Percentiles rank a stretch among this genome's conserved stretches.
Evolutionary conservation across 1,284 basidiomycete genomes (phyloP).

Genomic region (Malassezia globosa): DNA sequence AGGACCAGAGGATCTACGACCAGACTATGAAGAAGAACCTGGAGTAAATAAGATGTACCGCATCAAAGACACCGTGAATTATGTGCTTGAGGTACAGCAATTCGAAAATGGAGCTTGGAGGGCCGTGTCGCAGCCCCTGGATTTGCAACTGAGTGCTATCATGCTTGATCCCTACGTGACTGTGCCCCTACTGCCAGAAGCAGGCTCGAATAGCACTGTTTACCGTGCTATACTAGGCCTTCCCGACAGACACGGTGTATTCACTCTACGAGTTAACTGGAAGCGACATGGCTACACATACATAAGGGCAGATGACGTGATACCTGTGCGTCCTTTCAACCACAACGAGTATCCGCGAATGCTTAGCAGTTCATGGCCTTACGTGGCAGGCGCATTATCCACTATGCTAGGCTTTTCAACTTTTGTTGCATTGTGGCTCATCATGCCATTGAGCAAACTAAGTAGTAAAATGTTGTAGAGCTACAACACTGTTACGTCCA

Average conservation of each 20-base stretch:
- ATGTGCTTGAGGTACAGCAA: slow-evolving; percentile 61
- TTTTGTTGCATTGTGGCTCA: slow-evolving; percentile 71
- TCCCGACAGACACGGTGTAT: slow-evolving; percentile 92
- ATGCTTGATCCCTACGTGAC: slow-evolving; percentile 70
- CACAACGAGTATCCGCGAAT: slow-evolving; percentile 92
- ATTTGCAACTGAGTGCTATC: slow-evolving; percentile 86
- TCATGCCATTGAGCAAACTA: slow-evolving; percentile 6
- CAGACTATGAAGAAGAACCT: slow-evolving; percentile 37
- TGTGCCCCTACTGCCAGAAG: slow-evolving; percentile 10
- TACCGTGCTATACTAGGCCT: slow-evolving; percentile 71
- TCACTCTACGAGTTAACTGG: slow-evolving; percentile 83
- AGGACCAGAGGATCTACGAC: slow-evolving; percentile 30
- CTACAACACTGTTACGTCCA: not conserved
- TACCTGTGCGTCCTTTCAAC: slow-evolving; percentile 78
- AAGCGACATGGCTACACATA: slow-evolving; percentile 73
- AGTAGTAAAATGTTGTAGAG: slow-evolving; percentile 4
- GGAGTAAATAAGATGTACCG: slow-evolving; percentile 61
- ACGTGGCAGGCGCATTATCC: slow-evolving; percentile 77
- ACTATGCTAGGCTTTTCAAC: slow-evolving; percentile 70
- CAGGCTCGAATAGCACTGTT: slow-evolving; percentile 17
- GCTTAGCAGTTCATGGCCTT: slow-evolving; percentile 85
- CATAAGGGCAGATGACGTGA: slow-evolving; percentile 60
- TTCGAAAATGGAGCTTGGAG: slow-evolving; percentile 57
- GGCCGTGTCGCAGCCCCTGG: slow-evolving; percentile 60
- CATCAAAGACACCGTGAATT: slow-evolving; percentile 67